phyloP scores from a whole-genome alignment of 208 protist species.

The Trypanosoma vivax region DNA sequence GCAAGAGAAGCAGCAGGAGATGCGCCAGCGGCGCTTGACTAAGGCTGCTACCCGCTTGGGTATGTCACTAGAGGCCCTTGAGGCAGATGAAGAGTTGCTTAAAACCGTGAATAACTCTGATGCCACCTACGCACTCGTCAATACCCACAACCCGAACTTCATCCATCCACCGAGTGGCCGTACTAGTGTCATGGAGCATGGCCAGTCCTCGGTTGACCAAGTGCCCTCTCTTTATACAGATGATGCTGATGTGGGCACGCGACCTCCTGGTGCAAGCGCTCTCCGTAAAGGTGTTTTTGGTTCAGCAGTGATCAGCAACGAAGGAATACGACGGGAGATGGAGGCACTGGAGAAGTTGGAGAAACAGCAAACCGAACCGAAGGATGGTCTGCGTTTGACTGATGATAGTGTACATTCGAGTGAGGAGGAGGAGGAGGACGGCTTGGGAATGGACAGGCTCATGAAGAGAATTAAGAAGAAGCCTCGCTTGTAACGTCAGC shows the following conservation, averaged over 20 bases:
- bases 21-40: slow-evolving; percentile 44
- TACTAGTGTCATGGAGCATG: background rate
- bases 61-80: slow-evolving; percentile 62
- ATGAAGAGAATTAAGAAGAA: slow-evolving; percentile 40
- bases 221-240: slow-evolving; percentile 3
- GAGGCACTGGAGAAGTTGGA: slow-evolving; percentile 45
- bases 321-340: slow-evolving; percentile 72
- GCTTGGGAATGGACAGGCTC: slow-evolving; percentile 24
- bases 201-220: background rate
- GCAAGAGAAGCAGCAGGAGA: slow-evolving; percentile 49
- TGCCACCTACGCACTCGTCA: background rate
- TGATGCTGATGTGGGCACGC: slow-evolving; percentile 17
- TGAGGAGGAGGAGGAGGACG: slow-evolving; percentile 20
- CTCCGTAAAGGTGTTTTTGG: slow-evolving; percentile 43
- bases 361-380: slow-evolving; percentile 10
- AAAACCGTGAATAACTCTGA: slow-evolving; percentile 30
- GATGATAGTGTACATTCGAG: slow-evolving; percentile 2
- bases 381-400: slow-evolving; percentile 13
- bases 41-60: slow-evolving; percentile 54
- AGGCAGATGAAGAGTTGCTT: slow-evolving; percentile 59
- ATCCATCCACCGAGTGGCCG: background rate
- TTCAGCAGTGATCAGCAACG: slow-evolving; percentile 63
- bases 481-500: slow-evolving; percentile 11
- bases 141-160: background rate
- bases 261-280: slow-evolving; percentile 13